phyloP scores from a whole-genome alignment of 108 stramenopile species.

The Pelagomonas calceolata region DNA sequence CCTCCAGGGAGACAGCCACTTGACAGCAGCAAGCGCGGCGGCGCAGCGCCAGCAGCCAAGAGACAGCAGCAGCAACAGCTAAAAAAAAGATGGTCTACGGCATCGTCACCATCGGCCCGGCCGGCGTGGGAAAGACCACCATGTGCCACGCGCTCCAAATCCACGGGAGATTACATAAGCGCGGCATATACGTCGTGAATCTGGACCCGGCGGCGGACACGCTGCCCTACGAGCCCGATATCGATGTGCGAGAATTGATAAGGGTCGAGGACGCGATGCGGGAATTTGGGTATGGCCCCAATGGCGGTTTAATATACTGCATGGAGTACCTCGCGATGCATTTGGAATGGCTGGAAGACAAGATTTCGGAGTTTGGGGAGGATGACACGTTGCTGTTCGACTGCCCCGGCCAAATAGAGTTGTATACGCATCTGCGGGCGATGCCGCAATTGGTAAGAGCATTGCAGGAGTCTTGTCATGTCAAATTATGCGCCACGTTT shows the following conservation, averaged over 20 bases:
- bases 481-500: constrained; percentile 77
- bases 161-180: constrained; percentile 15
- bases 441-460: constrained; percentile 74
- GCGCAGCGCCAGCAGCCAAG: too few relatives aligned
- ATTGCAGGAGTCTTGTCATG: constrained; percentile 64
- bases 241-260: constrained; percentile 87
- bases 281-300: constrained; percentile 86
- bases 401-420: constrained; percentile 94
- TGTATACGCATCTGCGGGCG: constrained; percentile 92
- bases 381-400: constrained; percentile 95
- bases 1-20: too few relatives aligned
- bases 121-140: constrained; percentile 18
- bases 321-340: constrained; percentile 95
- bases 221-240: constrained; percentile 69
- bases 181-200: constrained; percentile 64
- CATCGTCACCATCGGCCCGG: constrained; percentile 22
- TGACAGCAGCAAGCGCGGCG: too few relatives aligned
- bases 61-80: too few relatives aligned
- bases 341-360: constrained; percentile 85
- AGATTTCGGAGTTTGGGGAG: constrained; percentile 70
- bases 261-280: constrained; percentile 94
- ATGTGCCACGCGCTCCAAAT: constrained; percentile 43
- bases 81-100: constrained; percentile 15
- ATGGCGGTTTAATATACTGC: constrained; percentile 91
- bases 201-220: constrained; percentile 93